Base-by-base conservation (phyloP, 1,284 basidiomycete genomes). In the Fomitopsis pinicola region DNA sequence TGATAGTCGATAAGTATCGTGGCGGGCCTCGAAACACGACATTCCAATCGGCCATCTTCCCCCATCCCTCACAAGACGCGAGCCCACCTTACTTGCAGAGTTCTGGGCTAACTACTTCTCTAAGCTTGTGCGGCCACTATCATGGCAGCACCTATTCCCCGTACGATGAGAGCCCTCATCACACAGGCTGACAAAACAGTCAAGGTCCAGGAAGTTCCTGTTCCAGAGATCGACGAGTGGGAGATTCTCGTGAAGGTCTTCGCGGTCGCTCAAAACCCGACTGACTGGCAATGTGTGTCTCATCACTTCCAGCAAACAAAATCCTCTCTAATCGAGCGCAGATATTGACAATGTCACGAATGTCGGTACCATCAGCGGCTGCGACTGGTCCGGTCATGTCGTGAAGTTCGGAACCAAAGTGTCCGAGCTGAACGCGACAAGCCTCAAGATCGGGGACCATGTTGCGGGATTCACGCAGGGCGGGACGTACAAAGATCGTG, bases 401-500 rank as follows among this genome's bases (percentile, higher is more conserved):
- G 66, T 66, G 17, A 57, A 69, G 44, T 58, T 63, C 40, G 70
- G 69, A 14, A 67, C 58, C 53, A 63, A 63, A 35, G 67, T 68
- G 35, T 57, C 63, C 3, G 58, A 28, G 28, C 28, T 50, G 28
- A 2, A 50, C 28, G 48, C 48, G 2, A 30, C 48, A 50, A 15
- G 28, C 17, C 58, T 65, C 33, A 46, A 50, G 33, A 60, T 68
- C 22, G 70, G 67, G 14, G 66, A 70, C 59, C 62, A 63, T 44
- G 70, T 71, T 33, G 63, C 69, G 0, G 68, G 64, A 0, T 65
- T 67, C 55, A 61, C 66, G 12, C 63, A 62, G 19, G 70, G 70
- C 1, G 62, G 60, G 6, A 40, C 33, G 5, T 66, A 60, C 42
- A 50, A 59, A 4, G 66, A 66, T 55, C 68, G 56, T 71, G 75